A percentile compares a stretch with the other conserved stretches of the same genome.
Conservation (phyloP, 768 basidiomycete genomes). For the Floccularia luteovirens region DNA sequence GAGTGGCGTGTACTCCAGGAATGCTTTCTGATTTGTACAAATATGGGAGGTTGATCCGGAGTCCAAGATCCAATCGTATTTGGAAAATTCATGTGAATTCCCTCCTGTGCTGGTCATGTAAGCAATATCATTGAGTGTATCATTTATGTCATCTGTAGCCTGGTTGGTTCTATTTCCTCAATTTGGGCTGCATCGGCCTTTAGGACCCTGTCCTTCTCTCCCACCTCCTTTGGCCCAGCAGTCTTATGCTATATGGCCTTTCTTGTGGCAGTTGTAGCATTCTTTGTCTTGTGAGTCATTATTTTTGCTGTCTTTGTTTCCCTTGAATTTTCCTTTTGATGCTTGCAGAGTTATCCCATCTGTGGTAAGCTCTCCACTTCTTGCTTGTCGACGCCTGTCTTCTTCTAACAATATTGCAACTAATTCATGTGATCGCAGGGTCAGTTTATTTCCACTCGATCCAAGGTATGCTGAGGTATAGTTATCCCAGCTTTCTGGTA, state of each 20-base stretch:
- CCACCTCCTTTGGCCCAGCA: constrained; percentile 31
- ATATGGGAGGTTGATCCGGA: constrained; percentile 18
- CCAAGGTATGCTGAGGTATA: constrained; percentile 16
- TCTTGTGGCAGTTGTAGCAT: constrained; percentile 22
- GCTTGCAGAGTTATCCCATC: neutral
- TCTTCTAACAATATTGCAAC: constrained; percentile 16
- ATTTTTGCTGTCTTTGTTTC: constrained; percentile 6
- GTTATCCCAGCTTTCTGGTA: constrained; percentile 20
- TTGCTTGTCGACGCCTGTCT: constrained; percentile 6
- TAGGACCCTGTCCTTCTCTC: constrained; percentile 23
- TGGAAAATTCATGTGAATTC: constrained; percentile 5
- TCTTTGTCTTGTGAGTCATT: constrained; percentile 1
- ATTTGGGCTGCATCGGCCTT: constrained; percentile 9
- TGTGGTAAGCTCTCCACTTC: constrained; percentile 3
- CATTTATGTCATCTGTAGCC: constrained; percentile 6
- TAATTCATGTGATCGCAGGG: constrained; percentile 12
- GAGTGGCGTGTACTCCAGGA: constrained; percentile 11
- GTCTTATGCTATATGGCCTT: constrained; percentile 19
- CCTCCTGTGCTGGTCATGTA: constrained; percentile 9
- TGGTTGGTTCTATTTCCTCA: constrained; percentile 9
- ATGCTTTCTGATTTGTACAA: constrained; percentile 11
- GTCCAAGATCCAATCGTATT: constrained; percentile 15
- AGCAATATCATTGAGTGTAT: constrained; percentile 6
- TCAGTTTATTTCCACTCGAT: constrained; percentile 10
- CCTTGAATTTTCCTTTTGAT: constrained; percentile 2